phyloP scores from a whole-genome alignment of 176 grass and related monocot genomes.

The Microstegium vimineum region DNA sequence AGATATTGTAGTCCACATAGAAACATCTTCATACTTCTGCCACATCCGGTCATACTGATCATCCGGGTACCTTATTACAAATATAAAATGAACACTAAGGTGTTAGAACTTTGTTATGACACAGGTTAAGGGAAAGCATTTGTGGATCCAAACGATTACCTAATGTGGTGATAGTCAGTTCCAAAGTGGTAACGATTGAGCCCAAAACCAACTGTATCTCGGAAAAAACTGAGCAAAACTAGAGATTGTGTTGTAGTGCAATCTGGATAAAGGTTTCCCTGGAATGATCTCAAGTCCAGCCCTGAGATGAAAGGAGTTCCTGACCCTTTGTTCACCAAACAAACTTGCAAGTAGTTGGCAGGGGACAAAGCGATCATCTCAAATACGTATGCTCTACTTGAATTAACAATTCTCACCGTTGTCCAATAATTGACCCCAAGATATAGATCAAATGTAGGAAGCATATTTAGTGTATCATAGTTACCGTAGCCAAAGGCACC shows the following conservation, averaged over 20 bases:
- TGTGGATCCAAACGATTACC: neutral
- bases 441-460: too few relatives aligned
- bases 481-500: too few relatives aligned
- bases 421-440: too few relatives aligned
- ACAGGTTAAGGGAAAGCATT: neutral
- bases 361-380: too few relatives aligned
- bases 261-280: too few relatives aligned
- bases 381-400: too few relatives aligned
- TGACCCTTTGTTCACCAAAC: too few relatives aligned
- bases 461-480: too few relatives aligned
- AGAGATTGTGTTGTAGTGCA: neutral
- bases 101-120: neutral
- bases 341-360: too few relatives aligned
- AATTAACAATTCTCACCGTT: too few relatives aligned
- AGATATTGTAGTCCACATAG: neutral
- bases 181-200: conserved; percentile 19
- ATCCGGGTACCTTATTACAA: conserved; percentile 27
- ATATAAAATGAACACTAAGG: neutral
- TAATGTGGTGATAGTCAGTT: neutral
- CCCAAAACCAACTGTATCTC: neutral
- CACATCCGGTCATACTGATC: conserved; percentile 39
- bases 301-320: too few relatives aligned
- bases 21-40: neutral
- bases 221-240: neutral
- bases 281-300: too few relatives aligned